Base-by-base conservation (phyloP, 164 flowering plant species). In the Echeveria elegans region DNA sequence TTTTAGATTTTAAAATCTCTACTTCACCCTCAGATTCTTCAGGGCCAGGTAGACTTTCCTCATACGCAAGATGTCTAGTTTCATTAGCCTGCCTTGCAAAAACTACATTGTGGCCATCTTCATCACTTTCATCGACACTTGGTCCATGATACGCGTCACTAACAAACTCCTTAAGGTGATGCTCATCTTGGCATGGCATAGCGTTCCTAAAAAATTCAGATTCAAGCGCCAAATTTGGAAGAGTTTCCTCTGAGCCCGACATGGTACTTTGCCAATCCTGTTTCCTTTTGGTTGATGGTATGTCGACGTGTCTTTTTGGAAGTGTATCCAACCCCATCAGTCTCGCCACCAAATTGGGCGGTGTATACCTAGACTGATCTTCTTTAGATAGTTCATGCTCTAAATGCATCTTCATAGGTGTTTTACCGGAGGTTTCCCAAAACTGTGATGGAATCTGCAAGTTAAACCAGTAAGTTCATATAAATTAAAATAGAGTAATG, bases 241-340 rank as follows among this genome's bases (percentile, higher is more conserved):
- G 66, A 53, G 59, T 4, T 40, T 68, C 70, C 41, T 68, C 82
- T 7, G 86, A 77, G 62, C 70, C 80, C 60, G n/a, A n/a, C n/a
- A n/a, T n/a, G n/a, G 32, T 77, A 26, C 71, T 75, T 31, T 78
- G 72, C 75, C 75, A 77, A 65, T 74, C 77, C 70, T 72, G 80
- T 59, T 72, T 80, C 79, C 80, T 78, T 64, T 75, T 77, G 2
- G 75, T 32, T 63, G 76, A 70, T 63, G 76, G 69, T 62, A 71
- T 68, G 68, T 72, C 74, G 40, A 76, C 77, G 63, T 82, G 78
- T 71, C 69, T 80, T 16, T 31, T 77, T 26, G 99, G 99, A 50
- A 89, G 78, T 34, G 87, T 70, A 75, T 94, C 99, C 72, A 94
- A 89, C 31, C 99, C 99, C 99, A 94, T 94, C 77, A 94, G 76